A percentile compares a stretch with the other conserved stretches of the same genome.
phyloP scores from a whole-genome alignment of 2,329 filamentous ascomycete genomes.

The Leptodontidium sp. region DNA sequence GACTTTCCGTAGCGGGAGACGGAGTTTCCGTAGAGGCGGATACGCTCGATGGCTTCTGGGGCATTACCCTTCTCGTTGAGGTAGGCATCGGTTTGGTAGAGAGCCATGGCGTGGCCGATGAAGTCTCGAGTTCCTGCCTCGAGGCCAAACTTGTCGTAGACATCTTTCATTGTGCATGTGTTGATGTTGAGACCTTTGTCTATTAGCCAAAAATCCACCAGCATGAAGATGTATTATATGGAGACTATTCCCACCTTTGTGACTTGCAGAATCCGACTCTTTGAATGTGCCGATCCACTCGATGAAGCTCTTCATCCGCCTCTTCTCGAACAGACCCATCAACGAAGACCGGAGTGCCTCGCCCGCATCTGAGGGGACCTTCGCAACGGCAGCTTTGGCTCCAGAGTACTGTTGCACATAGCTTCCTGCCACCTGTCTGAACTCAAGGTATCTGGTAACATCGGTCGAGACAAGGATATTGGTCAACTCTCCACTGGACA shows the following conservation, averaged over 20 bases:
- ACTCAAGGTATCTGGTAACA: slow-evolving; percentile 86
- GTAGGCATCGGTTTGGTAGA: slow-evolving; percentile 91
- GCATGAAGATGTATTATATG: background rate
- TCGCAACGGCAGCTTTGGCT: slow-evolving; percentile 90
- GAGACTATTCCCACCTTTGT: slow-evolving; percentile 74
- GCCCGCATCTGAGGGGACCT: slow-evolving; percentile 91
- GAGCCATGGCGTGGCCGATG: slow-evolving; percentile 97
- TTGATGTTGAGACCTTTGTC: slow-evolving; percentile 78
- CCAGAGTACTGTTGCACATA: slow-evolving; percentile 90
- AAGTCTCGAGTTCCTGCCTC: slow-evolving; percentile 92
- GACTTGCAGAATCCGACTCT: slow-evolving; percentile 79
- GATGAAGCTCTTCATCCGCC: slow-evolving; percentile 94
- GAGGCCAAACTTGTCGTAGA: slow-evolving; percentile 97
- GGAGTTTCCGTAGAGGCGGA: slow-evolving; percentile 95
- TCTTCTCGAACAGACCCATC: slow-evolving; percentile 98
- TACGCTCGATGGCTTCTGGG: slow-evolving; percentile 87
- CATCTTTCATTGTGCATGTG: slow-evolving; percentile 91
- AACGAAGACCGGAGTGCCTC: slow-evolving; percentile 92
- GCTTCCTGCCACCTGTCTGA: slow-evolving; percentile 94
- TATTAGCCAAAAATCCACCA: slow-evolving; percentile 37
- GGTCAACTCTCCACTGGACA: slow-evolving; percentile 97
- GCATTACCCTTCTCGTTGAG: slow-evolving; percentile 76
- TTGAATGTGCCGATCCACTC: slow-evolving; percentile 94
- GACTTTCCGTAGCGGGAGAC: slow-evolving; percentile 98
- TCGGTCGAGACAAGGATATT: slow-evolving; percentile 98